Evolutionary conservation across 768 basidiomycete genomes (phyloP), one percentile per base, ranked within the genome.

Genomic region (Russula abietina): DNA sequence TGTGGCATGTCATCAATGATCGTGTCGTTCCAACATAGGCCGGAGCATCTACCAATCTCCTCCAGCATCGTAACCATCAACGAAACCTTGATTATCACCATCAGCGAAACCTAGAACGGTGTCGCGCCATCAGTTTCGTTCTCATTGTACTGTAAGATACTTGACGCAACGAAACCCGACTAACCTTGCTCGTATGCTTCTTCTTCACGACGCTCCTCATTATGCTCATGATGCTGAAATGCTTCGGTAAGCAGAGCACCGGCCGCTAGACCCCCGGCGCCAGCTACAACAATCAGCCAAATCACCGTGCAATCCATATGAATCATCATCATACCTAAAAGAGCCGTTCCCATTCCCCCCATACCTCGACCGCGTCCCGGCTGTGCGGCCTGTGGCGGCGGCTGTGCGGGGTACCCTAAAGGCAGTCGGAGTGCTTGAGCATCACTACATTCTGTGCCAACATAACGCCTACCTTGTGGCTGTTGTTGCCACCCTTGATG

Each of bases 251-350:
- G 68, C 49, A 89, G 71, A 3, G 75, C 74, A 61, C 88, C 88
- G 43, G 82, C 87, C n/a, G 86, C 70, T n/a, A 88, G 70, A 61
- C 85, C 88, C 17, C 77, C 87, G 68, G 81, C 87, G 66, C 79
- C 86, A 81, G 63, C 59, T 54, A 54, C 19, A 33, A 16, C 33
- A 9, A 45, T 30, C 32, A 39, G 41, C 33, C 50, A 39, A 24
- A 36, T 22, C 48, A 41, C 45, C 16, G n/a, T 22, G 12, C 5
- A 39, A 39, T 17, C 38, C 6, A 16, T 39, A 17, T 6, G n/a
- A 59, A 55, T 32, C 38, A 41, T 45, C 57, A 55, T 6, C 48
- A 26, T 7, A 49, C 59, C 66, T 43, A 65, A 30, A 59, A 51
- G 39, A n/a, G 26, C 43, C 30, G 46, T 22, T 45, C 43, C 41